Base-by-base conservation (phyloP, 225 moss, liverwort and hornwort species). In the Polytrichum formosum region DNA sequence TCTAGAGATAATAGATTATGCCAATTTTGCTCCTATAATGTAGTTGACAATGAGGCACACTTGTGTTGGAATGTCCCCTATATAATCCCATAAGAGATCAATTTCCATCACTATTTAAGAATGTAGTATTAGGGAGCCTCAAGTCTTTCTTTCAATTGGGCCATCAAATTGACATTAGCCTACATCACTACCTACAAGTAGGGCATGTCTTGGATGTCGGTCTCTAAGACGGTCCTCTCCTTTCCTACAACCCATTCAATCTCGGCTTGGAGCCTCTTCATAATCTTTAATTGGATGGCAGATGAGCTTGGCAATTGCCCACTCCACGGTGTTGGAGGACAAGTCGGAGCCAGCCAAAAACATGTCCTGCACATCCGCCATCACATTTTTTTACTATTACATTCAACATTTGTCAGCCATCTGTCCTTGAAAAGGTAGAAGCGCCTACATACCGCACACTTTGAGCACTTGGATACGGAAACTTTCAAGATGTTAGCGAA, bases 241-340 rank as follows among this genome's bases (percentile, higher is more conserved):
- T 58, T 58, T 20, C 58, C 58, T 8, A 58, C 58, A 6, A 58
- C 58, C n/a, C n/a, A 7, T 5, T 58, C 58, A 21, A 58, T 20
- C 22, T 58, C 58, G n/a, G 58, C 58, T 22, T 58, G 58, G 20
- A 58, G 58, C 22, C 22, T 58, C 58, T 58, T 22, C 58, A 58
- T 58, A 22, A 20, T 20, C n/a, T 21, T 21, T 58, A 23, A 23
- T 23, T 23, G 58, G 58, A 21, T 58, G 58, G n/a, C 58, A n/a
- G 58, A 58, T 58, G n/a, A 58, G 58, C 58, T 58, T n/a, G n/a
- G 58, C 58, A 20, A 58, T 58, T 2, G 58, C 58, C 58, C 58
- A 58, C n/a, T 58, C 58, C n/a, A 58, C 6, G 6, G 58, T 22
- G 58, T 58, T 58, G 20, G 58, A 1, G 2, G 58, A 58, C n/a